These are phyloP conservation scores for Saccharum hybrid DNA, from an alignment of 202 grass and related monocot genomes.

Conservation along the genomic window DNA sequence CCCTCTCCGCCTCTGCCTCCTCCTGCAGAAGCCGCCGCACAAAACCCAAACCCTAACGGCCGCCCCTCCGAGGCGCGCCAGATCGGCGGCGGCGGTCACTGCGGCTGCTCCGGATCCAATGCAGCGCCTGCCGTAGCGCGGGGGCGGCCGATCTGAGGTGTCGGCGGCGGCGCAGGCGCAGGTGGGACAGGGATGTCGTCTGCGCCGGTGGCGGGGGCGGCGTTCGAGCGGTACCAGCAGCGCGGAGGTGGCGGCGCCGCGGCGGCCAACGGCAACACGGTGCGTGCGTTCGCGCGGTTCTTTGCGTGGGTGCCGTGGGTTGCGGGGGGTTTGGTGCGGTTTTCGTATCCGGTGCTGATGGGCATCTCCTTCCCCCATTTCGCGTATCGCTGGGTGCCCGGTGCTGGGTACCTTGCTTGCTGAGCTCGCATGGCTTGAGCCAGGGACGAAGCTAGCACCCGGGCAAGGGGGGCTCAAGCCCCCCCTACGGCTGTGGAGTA, in stretches of 20 bases:
- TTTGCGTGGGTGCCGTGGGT: constrained; percentile 43
- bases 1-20: constrained; percentile 4
- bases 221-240: constrained; percentile 58
- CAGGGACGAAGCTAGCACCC: too few relatives aligned
- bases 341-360: constrained; percentile 47
- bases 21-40: constrained; percentile 4
- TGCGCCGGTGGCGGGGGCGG: constrained; percentile 48
- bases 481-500: too few relatives aligned
- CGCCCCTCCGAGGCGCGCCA: constrained; percentile 35
- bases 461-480: too few relatives aligned
- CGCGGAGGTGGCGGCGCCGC: constrained; percentile 36
- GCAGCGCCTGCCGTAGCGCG: constrained; percentile 36
- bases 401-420: constrained; percentile 9
- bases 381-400: constrained; percentile 5
- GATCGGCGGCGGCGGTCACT: constrained; percentile 38
- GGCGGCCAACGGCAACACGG: constrained; percentile 49
- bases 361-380: constrained; percentile 34
- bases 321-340: constrained; percentile 39
- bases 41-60: constrained; percentile 50
- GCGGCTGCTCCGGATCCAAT: constrained; percentile 46
- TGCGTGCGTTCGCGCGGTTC: constrained; percentile 40
- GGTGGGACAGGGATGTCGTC: constrained; percentile 49
- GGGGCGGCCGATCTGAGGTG: constrained; percentile 46
- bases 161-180: neutral
- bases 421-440: constrained; percentile 24